Evolutionary conservation across 345 rosid genomes (phyloP), one percentile per base, ranked within the genome.

Genomic region (Kernera saxatilis): DNA sequence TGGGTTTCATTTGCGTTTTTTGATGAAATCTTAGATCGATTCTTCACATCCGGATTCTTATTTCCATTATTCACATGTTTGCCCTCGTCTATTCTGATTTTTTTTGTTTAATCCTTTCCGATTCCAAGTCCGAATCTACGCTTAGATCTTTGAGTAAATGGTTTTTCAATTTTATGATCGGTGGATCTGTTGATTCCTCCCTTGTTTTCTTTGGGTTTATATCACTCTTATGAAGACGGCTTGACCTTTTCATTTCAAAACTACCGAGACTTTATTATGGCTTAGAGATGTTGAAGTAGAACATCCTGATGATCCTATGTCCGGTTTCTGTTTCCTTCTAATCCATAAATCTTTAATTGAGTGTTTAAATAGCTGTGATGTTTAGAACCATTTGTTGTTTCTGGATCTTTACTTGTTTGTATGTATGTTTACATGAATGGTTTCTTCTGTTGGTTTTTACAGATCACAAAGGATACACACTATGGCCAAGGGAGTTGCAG

Each of bases 401-500:
- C 17, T 41, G 68, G 17, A 41, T 40, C 52, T 23, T 33, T 25
- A 45, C 54, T 27, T 65, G 30, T 64, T 46, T 64, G 18, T 49
- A 15, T 73, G 6, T 29, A 12, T 26, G 7, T 48, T 57, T 41
- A 51, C 23, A 30, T 51, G n/a, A 32, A 7, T 50, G 51, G 17
- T 53, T 44, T 64, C 15, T 3, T 18, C 5, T 64, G 33, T 70
- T 14, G 49, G 41, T 73, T 17, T 17, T 51, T 55, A 33, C 74
- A 90, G 97, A 93, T 88, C 98, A 91, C 96, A 86, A 33, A 61
- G 61, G 68, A 19, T 6, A 21, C 4, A 21, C 7, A 84, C 67
- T 30, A 93, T 93, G 97, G 95, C 74, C 78, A 93, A 93, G 74
- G 98, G 90, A 37, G 96, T 93, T 1, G 93, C 82, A 5, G 93